Evolutionary conservation across 345 rosid genomes (phyloP).

Genomic region (Rhodamnia rubescens): DNA sequence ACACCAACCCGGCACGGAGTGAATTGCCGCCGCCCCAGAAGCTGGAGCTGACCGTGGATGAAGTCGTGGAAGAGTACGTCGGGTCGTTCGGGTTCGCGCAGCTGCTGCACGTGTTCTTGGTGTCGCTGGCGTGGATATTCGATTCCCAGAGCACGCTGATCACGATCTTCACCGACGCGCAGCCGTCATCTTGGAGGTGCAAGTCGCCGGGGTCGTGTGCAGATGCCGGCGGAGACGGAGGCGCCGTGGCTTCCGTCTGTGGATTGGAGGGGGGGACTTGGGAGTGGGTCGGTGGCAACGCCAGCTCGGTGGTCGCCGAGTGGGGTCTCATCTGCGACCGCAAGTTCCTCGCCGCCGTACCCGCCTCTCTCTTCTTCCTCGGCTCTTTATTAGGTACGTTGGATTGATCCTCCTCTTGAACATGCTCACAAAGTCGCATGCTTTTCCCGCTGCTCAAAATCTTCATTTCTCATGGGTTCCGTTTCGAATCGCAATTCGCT

Average conservation of each 20-base stretch:
- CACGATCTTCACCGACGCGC: constrained; percentile 66
- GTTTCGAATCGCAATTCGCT: neutral
- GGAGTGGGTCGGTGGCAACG: constrained; percentile 59
- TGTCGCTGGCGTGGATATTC: constrained; percentile 55
- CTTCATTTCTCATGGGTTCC: neutral
- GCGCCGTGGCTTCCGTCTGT: constrained; percentile 22
- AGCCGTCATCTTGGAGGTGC: constrained; percentile 43
- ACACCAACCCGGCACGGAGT: constrained; percentile 6
- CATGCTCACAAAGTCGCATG: neutral
- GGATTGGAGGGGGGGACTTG: constrained; percentile 36
- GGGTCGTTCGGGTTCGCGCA: constrained; percentile 63
- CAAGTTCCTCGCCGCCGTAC: constrained; percentile 60
- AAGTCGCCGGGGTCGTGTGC: neutral
- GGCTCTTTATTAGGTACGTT: constrained; percentile 58
- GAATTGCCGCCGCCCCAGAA: neutral
- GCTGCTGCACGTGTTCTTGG: constrained; percentile 49
- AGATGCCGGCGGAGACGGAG: neutral
- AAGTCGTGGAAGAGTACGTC: constrained; percentile 45
- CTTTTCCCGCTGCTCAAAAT: neutral
- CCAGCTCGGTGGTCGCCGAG: constrained; percentile 42
- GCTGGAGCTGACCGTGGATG: constrained; percentile 55
- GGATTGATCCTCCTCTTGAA: neutral
- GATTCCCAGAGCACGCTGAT: constrained; percentile 58
- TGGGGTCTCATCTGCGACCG: constrained; percentile 62
- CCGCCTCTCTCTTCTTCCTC: constrained; percentile 61